Percentiles rank a stretch among this genome's conserved stretches.
Conservation (phyloP, 352 stramenopile species). For the Globisporangium spinosum region DNA sequence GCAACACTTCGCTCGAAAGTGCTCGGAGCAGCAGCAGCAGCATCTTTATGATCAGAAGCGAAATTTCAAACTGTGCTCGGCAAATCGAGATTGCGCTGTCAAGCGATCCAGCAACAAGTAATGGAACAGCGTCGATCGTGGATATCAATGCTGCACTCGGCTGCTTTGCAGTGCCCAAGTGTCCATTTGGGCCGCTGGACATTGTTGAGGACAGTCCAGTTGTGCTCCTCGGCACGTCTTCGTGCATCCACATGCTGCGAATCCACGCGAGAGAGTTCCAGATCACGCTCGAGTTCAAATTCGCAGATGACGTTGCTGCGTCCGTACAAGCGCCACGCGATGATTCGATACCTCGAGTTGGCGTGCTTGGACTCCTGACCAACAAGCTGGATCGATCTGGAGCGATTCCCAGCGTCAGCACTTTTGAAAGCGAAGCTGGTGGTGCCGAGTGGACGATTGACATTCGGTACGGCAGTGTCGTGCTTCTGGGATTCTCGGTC, state of each 20-base stretch:
- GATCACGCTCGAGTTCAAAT: slow-evolving; percentile 11
- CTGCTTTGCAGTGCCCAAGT: slow-evolving; percentile 20
- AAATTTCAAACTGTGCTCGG: slow-evolving; percentile 9
- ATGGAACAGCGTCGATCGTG: background rate
- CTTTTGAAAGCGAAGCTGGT: slow-evolving; percentile 13
- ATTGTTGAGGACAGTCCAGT: slow-evolving; percentile 1
- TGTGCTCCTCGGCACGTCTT: slow-evolving; percentile 16
- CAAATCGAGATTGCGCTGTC: background rate
- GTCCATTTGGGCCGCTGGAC: slow-evolving; percentile 24
- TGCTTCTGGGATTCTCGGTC: slow-evolving; percentile 19
- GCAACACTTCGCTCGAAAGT: background rate
- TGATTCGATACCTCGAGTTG: background rate
- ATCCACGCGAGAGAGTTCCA: slow-evolving; percentile 12
- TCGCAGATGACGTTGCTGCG: background rate
- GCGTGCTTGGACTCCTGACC: background rate
- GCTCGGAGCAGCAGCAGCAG: background rate
- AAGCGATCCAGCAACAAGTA: background rate
- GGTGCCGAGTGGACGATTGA: slow-evolving; percentile 16
- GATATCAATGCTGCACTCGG: slow-evolving; percentile 10
- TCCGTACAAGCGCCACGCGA: background rate
- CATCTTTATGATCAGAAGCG: slow-evolving; percentile 7
- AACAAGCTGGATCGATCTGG: background rate
- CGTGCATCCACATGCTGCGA: slow-evolving; percentile 19
- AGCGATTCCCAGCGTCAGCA: background rate
- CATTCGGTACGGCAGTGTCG: slow-evolving; percentile 16